Evolutionary conservation across 345 rosid genomes (phyloP).

Genomic region (Litchi chinensis): DNA sequence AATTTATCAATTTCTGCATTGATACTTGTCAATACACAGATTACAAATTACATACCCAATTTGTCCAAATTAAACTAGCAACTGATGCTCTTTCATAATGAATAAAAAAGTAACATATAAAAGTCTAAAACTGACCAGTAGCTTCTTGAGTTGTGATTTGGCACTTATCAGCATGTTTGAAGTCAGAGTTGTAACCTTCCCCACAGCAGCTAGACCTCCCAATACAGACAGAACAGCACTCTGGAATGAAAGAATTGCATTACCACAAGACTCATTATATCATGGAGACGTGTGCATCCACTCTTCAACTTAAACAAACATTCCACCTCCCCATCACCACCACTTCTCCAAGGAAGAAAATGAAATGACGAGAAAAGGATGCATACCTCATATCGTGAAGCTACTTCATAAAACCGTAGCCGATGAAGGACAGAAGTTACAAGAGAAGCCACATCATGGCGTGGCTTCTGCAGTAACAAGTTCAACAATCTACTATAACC

Average conservation of each 20-base stretch:
- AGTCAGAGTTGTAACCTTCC: constrained; percentile 37
- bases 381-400: constrained; percentile 87
- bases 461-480: constrained; percentile 74
- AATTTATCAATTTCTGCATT: constrained; percentile 78
- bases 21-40: constrained; percentile 34
- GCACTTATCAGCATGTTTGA: constrained; percentile 53
- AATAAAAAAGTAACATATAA: constrained; percentile 25
- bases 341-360: background rate
- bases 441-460: constrained; percentile 85
- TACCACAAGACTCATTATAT: constrained; percentile 11
- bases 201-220: constrained; percentile 53
- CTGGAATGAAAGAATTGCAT: constrained; percentile 50
- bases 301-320: background rate
- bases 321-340: background rate
- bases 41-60: constrained; percentile 27
- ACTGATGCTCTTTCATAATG: constrained; percentile 7
- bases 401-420: constrained; percentile 84
- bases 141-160: constrained; percentile 75
- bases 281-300: constrained; percentile 11
- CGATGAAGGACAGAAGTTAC: constrained; percentile 81
- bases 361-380: constrained; percentile 5
- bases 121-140: constrained; percentile 62
- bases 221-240: constrained; percentile 65
- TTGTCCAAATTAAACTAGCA: constrained; percentile 15
- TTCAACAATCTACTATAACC: constrained; percentile 77